Percentiles rank a stretch among this genome's conserved stretches.
Evolutionary conservation across 1,284 basidiomycete species (phyloP).

Genomic region (Fomitopsis betulina): DNA sequence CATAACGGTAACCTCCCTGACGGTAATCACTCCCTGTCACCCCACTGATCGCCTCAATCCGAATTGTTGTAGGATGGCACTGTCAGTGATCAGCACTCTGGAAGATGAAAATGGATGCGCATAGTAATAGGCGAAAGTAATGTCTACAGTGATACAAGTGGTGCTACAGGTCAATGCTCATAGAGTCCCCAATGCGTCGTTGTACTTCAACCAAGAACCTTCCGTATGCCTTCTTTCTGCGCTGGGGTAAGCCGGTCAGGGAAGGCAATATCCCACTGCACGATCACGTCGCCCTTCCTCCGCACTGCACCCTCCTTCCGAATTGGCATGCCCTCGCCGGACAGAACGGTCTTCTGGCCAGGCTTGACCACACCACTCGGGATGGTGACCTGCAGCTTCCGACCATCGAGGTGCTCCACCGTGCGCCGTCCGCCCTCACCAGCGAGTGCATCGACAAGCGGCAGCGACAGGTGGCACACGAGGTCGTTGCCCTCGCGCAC

Average conservation of each 20-base stretch:
- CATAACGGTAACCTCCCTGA: too few species aligned
- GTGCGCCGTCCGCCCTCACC: slow-evolving; percentile 45
- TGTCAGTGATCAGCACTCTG: not conserved
- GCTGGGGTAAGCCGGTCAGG: slow-evolving; percentile 67
- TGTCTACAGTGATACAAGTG: not conserved
- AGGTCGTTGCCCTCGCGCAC: slow-evolving; percentile 82
- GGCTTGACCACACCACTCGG: slow-evolving; percentile 79
- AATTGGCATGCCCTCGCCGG: slow-evolving; percentile 89
- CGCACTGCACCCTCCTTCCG: slow-evolving; percentile 71
- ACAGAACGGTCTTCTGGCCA: slow-evolving; percentile 64
- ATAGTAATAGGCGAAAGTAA: not conserved
- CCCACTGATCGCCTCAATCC: too few species aligned
- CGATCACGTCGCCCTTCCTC: slow-evolving; percentile 79
- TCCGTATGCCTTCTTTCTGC: slow-evolving; percentile 79
- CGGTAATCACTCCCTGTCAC: too few species aligned
- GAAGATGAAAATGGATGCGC: not conserved
- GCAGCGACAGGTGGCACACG: slow-evolving; percentile 54
- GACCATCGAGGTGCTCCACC: slow-evolving; percentile 74
- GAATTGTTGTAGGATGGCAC: too few species aligned
- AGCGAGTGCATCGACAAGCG: slow-evolving; percentile 83
- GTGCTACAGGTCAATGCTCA: not conserved
- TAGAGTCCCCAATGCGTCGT: not conserved
- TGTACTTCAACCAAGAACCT: slow-evolving; percentile 42
- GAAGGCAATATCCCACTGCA: slow-evolving; percentile 84
- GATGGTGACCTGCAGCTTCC: slow-evolving; percentile 63